Percentiles rank a stretch among this genome's conserved stretches.
These are phyloP conservation scores for Pythium guiyangense DNA, from an alignment of 352 stramenopile species.

Conservation along the genomic window DNA sequence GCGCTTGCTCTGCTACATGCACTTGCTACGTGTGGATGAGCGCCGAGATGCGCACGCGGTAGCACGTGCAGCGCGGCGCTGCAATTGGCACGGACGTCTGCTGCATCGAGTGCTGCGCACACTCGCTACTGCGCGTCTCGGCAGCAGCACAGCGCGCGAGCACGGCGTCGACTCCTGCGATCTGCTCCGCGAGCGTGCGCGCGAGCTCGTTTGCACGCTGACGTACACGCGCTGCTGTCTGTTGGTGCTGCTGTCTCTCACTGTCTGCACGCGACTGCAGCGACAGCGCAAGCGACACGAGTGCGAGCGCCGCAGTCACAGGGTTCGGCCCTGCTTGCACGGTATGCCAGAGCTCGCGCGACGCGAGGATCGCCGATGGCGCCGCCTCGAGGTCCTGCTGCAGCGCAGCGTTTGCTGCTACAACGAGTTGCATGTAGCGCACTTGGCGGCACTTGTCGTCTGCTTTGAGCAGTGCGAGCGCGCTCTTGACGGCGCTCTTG, in stretches of 20 bases:
- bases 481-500: conserved; percentile 4
- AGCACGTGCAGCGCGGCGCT: conserved; percentile 5
- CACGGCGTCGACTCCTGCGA: conserved; percentile 5
- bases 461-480: not conserved
- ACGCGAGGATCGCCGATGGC: conserved; percentile 6
- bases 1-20: not conserved
- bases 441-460: conserved; percentile 9
- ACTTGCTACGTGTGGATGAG: not conserved
- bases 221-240: not conserved
- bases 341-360: conserved; percentile 1
- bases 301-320: conserved; percentile 5
- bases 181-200: not conserved
- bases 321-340: conserved; percentile 10
- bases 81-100: too few species aligned
- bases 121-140: not conserved
- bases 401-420: conserved; percentile 6
- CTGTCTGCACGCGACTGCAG: not conserved
- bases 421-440: conserved; percentile 15
- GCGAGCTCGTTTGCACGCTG: conserved; percentile 3
- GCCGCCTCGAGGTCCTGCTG: conserved; percentile 4
- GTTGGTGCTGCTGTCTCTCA: not conserved
- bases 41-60: conserved; percentile 16
- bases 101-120: not conserved
- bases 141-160: not conserved
- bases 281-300: conserved; percentile 5